Percentiles rank a stretch among this genome's conserved stretches.
Evolutionary conservation across 129 eudicot species (phyloP).

Genomic region (Rutidosis leptorrhynchoides): DNA sequence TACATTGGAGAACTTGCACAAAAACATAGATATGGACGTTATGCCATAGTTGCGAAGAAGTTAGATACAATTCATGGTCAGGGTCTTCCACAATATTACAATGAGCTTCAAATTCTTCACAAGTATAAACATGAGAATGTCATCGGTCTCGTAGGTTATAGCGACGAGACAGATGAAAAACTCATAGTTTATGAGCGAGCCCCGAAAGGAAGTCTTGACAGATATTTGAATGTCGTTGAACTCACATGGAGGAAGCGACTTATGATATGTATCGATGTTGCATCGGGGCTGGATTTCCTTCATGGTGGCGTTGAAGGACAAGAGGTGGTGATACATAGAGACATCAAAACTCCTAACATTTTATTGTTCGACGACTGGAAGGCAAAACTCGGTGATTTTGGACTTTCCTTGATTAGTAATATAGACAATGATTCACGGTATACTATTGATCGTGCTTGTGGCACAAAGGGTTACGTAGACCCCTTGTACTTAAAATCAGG

Average conservation of each 20-base stretch:
- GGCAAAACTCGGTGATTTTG: too few species aligned
- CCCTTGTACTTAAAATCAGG: neutral
- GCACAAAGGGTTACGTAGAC: neutral
- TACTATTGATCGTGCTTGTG: neutral
- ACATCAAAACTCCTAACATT: too few species aligned
- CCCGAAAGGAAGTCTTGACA: neutral
- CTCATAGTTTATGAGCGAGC: too few species aligned
- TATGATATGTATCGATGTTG: neutral
- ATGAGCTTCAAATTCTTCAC: neutral
- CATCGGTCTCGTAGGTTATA: too few species aligned
- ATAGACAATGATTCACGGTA: neutral
- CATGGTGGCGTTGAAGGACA: too few species aligned
- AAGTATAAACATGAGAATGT: too few species aligned
- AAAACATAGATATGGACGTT: neutral
- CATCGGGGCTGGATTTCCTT: too few species aligned
- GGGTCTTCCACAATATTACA: neutral
- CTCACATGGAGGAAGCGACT: constrained; percentile 4
- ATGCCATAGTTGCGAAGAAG: neutral
- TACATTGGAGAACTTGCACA: neutral
- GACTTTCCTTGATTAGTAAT: too few species aligned
- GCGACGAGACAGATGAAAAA: too few species aligned
- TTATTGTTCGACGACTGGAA: too few species aligned
- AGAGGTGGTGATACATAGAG: too few species aligned
- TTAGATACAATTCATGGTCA: neutral
- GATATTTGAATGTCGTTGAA: neutral